Evolutionary conservation across 108 stramenopile species (phyloP).

Genomic region (Stephanodiscus minutulus): DNA sequence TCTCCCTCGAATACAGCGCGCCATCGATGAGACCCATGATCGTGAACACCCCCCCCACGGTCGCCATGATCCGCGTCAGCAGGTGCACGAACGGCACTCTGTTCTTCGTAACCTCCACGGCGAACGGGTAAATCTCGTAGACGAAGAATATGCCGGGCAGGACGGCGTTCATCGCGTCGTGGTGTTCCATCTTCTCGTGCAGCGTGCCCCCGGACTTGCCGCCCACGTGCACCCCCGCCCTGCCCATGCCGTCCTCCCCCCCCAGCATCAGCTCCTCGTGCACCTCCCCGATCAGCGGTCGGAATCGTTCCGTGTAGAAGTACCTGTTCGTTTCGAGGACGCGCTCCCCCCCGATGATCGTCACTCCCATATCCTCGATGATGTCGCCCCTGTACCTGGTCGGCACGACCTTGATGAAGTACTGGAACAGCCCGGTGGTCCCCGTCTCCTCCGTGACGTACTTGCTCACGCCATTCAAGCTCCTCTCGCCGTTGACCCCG

Average conservation of each 20-base stretch:
- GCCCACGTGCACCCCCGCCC: constrained; percentile 49
- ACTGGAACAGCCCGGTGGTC: constrained; percentile 92
- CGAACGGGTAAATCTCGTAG: constrained; percentile 98
- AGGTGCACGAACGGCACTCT: constrained; percentile 86
- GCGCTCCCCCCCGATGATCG: constrained; percentile 14
- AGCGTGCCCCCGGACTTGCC: constrained; percentile 57
- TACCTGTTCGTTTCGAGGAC: constrained; percentile 82
- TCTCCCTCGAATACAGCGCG: constrained; percentile 51
- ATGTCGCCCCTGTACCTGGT: constrained; percentile 72
- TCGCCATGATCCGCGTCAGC: constrained; percentile 90
- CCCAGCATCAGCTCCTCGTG: constrained; percentile 46
- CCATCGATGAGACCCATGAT: constrained; percentile 77
- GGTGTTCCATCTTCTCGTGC: constrained; percentile 71
- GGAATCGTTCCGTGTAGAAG: constrained; percentile 88
- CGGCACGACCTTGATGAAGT: constrained; percentile 95
- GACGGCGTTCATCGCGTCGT: constrained; percentile 75
- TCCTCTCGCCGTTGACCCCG: constrained; percentile 38
- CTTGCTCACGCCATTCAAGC: constrained; percentile 73
- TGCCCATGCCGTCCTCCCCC: constrained; percentile 43
- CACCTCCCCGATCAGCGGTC: constrained; percentile 82
- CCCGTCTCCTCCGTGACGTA: constrained; percentile 72
- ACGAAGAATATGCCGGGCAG: constrained; percentile 98
- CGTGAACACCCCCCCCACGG: constrained; percentile 94
- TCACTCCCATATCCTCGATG: constrained; percentile 19
- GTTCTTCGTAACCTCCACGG: constrained; percentile 82